Percentiles rank a stretch among this genome's conserved stretches.
Evolutionary conservation across 331 rosid genomes (phyloP).

Genomic region (Spiraea crenata): DNA sequence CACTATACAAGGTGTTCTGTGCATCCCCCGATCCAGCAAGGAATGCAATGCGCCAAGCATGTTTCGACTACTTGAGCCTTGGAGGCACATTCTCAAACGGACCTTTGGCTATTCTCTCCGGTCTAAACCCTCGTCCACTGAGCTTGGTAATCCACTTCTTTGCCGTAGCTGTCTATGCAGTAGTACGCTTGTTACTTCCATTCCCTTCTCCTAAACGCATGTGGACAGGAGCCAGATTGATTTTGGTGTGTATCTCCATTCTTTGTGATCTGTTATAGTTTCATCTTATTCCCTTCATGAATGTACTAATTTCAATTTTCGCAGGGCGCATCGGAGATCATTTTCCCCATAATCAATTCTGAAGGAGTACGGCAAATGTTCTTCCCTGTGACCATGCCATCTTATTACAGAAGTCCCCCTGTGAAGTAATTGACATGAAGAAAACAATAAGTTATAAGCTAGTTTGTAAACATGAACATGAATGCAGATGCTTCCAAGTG

Average conservation of each 20-base stretch:
- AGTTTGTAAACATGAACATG: background rate
- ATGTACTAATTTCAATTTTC: background rate
- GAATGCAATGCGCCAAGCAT: slow-evolving; percentile 29
- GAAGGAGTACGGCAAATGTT: slow-evolving; percentile 55
- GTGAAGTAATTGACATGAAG: background rate
- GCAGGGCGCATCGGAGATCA: slow-evolving; percentile 45
- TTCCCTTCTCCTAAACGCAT: slow-evolving; percentile 27
- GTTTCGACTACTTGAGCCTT: slow-evolving; percentile 27
- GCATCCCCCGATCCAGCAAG: slow-evolving; percentile 23
- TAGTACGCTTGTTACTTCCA: slow-evolving; percentile 22
- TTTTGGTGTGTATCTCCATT: slow-evolving; percentile 9
- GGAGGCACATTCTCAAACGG: slow-evolving; percentile 26
- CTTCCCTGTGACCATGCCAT: slow-evolving; percentile 33
- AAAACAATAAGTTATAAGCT: background rate
- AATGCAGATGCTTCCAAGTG: background rate
- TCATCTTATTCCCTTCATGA: background rate
- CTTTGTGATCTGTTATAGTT: background rate
- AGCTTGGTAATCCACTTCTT: slow-evolving; percentile 25
- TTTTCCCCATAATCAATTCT: slow-evolving; percentile 47
- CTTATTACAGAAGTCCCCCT: slow-evolving; percentile 26
- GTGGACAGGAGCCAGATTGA: slow-evolving; percentile 19
- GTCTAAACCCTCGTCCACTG: slow-evolving; percentile 22
- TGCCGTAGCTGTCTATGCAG: slow-evolving; percentile 17
- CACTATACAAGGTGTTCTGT: slow-evolving; percentile 20
- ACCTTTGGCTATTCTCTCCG: slow-evolving; percentile 21